Base-by-base conservation (phyloP, 495 filamentous ascomycete genomes). In the Aspergillus biplanus region DNA sequence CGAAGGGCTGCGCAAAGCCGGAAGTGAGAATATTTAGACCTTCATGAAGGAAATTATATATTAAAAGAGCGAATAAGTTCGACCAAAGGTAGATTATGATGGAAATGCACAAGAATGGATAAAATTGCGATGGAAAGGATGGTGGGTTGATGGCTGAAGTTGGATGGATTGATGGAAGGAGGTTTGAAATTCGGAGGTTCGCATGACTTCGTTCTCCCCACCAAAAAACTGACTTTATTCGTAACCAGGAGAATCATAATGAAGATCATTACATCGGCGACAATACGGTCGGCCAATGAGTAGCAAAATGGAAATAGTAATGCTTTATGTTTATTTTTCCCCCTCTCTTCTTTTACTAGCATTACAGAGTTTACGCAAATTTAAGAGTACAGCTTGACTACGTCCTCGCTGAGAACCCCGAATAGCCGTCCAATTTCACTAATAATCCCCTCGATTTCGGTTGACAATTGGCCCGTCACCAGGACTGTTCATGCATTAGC, bases 381-480 rank as follows among this genome's bases (percentile, higher is more conserved):
- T 31, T 65, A 67, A 46, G 75, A 88, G 71, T 90, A 83, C 61
- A 96, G 72, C 67, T 91, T 82, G 62, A 95, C 72, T 52, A 83
- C 78, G 65, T 94, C 89, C 72, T 93, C 90, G 71, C 88, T 80
- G 55, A 96, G 69, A 44, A 90, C 83, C 0, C 93, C 93, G 80
- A 92, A 97, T 11, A 85, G 69, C 49, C 69, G 71, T 27, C 80
- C 75, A 13, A 85, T 82, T 59, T 83, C 82, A n/a, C 63, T 67
- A n/a, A 82, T 76, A 33, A 83, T 76, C 33, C 72, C 76, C 46
- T 71, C 84, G 58, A 85, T 83, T 59, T 83, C 82, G 16, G 69
- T 74, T 7, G 78, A 80, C 53, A 85, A 71, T 62, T 85, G 82
- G 18, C 82, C 82, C 9, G 82, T 84, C 31, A 85, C 82, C 54